phyloP scores from a whole-genome alignment of 306 rosid genomes.

The Fagus sylvatica region DNA sequence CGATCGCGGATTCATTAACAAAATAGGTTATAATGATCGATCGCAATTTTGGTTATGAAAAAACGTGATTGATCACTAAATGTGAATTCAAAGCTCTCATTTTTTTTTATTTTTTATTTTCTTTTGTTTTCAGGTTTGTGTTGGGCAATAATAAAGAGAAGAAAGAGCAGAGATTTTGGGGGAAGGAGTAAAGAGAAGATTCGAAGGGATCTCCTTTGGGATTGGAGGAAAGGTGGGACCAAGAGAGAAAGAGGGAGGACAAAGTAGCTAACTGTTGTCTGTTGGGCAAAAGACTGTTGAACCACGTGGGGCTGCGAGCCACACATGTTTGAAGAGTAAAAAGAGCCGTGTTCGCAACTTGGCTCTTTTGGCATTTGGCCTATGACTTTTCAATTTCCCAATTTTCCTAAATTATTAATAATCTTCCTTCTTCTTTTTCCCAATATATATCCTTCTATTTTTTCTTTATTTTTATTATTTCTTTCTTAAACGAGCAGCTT shows the following conservation, averaged over 20 bases:
- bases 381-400: neutral
- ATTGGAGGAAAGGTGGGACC: constrained; percentile 46
- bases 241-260: neutral
- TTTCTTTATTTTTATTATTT: too few species aligned
- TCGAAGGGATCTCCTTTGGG: constrained; percentile 57
- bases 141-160: neutral
- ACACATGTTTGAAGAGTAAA: neutral
- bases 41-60: too few species aligned
- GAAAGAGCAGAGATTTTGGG: neutral
- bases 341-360: neutral
- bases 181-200: constrained; percentile 49
- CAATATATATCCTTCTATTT: too few species aligned
- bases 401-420: too few species aligned
- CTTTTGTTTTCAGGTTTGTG: too few species aligned
- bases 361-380: neutral
- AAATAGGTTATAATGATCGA: too few species aligned
- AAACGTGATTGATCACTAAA: too few species aligned
- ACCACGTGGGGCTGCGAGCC: constrained; percentile 28
- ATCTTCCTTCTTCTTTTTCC: too few species aligned
- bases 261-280: constrained; percentile 1
- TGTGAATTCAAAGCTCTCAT: too few species aligned
- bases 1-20: too few species aligned
- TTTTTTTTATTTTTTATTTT: too few species aligned
- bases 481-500: too few species aligned
- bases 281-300: neutral